phyloP scores from a whole-genome alignment of 192 early-diverging fungal species.

The Entomortierella lignicola region DNA sequence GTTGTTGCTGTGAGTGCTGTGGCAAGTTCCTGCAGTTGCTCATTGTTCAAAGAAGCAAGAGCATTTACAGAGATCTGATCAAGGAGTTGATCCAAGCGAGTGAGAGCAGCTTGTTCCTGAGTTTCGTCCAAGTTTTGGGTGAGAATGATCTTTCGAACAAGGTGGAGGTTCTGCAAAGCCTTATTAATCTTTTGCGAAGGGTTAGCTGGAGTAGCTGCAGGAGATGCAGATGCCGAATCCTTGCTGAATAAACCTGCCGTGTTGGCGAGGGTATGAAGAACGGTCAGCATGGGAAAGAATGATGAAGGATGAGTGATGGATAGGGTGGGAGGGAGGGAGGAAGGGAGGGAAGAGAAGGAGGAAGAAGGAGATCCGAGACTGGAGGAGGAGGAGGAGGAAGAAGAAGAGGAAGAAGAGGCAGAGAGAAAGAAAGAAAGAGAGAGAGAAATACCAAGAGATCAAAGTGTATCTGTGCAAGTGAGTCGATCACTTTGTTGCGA shows the following conservation, averaged over 20 bases:
- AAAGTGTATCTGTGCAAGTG: not conserved
- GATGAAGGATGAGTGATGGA: too few relatives aligned
- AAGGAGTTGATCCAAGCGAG: slow-evolving; percentile 42
- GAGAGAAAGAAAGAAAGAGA: not conserved
- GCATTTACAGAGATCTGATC: slow-evolving; percentile 51
- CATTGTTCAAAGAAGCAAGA: slow-evolving; percentile 13
- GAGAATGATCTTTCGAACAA: slow-evolving; percentile 46
- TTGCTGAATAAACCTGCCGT: slow-evolving; percentile 42
- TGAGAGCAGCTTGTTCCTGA: slow-evolving; percentile 39
- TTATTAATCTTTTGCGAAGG: slow-evolving; percentile 32
- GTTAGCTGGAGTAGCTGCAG: slow-evolving; percentile 2
- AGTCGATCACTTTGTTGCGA: not conserved
- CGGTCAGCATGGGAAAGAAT: slow-evolving; percentile 54
- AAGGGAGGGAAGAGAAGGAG: not conserved
- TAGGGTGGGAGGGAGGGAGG: not conserved
- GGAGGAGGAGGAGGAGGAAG: slow-evolving; percentile 4
- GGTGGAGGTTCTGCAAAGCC: slow-evolving; percentile 38
- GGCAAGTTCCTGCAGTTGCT: slow-evolving; percentile 41
- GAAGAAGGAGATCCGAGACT: not conserved
- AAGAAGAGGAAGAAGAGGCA: not conserved
- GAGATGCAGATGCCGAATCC: not conserved
- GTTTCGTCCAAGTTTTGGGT: slow-evolving; percentile 36
- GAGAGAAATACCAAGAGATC: too few relatives aligned
- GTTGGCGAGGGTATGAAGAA: slow-evolving; percentile 49
- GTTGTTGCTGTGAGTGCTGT: slow-evolving; percentile 18